Evolutionary conservation across 2,329 filamentous ascomycete genomes (phyloP), one percentile per base, ranked within the genome.

Genomic region (Clarireedia paspali): DNA sequence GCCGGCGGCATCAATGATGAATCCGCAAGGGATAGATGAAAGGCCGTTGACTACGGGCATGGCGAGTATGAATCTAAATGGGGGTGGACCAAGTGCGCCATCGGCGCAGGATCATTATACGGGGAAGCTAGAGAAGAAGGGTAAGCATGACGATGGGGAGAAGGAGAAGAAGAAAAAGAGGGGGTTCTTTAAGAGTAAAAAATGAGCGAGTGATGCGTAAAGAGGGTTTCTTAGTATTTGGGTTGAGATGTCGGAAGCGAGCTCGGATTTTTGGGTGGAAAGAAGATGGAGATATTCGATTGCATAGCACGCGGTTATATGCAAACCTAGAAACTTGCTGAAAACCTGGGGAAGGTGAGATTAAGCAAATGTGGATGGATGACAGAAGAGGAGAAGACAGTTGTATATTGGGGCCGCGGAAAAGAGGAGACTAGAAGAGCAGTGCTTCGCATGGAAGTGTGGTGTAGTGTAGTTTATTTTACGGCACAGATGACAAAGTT

Each of bases 101-200:
- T 23, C 17, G 12, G 45, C 27, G 39, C 48, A 49, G 14, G 50
- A 34, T 6, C 34, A 54, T 48, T 62, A 68, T 57, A 59, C 62
- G 27, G 65, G 54, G 60, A 83, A 83, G 68, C 62, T 69, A n/a
- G 70, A 71, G 50, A 71, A 72, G 59, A 75, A 79, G 60, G 82
- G 82, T 71, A 83, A 83, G 74, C 46, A 42, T 47, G 63, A 61
- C 57, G 57, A 62, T 53, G 60, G 57, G 15, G 62, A 65, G 38
- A 58, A 62, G 47, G 59, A 64, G 75, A 80, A 54, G 63, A 85
- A 85, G 72, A 84, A 84, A 75, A 80, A 75, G 67, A 73, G 80
- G 53, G 78, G 80, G 58, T 79, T 82, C 60, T 71, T 83, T 56
- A 76, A 79, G 27, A 75, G 81, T 64, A 84, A 83, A 71, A 86